Evolutionary conservation across 2,329 filamentous ascomycete genomes (phyloP).

Genomic region (Lachnellula suecica): DNA sequence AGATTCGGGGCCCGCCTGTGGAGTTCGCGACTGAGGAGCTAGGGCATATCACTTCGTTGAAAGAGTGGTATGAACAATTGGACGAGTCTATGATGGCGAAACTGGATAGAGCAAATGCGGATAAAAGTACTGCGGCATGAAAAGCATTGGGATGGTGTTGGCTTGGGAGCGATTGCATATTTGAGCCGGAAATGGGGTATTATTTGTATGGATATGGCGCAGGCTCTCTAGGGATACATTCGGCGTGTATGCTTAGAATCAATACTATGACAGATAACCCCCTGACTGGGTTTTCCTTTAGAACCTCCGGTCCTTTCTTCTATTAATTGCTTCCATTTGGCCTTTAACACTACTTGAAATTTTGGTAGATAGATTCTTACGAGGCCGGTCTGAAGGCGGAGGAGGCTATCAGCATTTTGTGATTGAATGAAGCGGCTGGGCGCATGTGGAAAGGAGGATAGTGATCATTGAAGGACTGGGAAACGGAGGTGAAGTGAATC

Average conservation of each 20-base stretch:
- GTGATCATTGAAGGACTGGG: too few species aligned
- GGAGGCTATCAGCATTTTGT: too few species aligned
- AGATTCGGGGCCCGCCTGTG: constrained; percentile 60
- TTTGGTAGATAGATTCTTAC: too few species aligned
- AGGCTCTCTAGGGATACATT: background rate
- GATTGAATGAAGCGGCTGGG: too few species aligned
- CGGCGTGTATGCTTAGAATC: background rate
- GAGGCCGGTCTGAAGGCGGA: too few species aligned
- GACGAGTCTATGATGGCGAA: constrained; percentile 46
- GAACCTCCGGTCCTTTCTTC: background rate
- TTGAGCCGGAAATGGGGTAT: background rate
- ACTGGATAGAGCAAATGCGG: constrained; percentile 47
- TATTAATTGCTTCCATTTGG: too few species aligned
- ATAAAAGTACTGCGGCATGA: constrained; percentile 15
- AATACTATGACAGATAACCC: background rate
- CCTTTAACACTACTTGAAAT: too few species aligned
- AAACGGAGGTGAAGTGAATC: too few species aligned
- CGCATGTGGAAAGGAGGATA: too few species aligned
- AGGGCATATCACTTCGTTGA: constrained; percentile 47
- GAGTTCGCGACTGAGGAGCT: constrained; percentile 53
- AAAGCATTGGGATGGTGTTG: constrained; percentile 9
- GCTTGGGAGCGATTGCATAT: background rate
- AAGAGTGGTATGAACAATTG: constrained; percentile 44
- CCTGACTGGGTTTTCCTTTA: background rate
- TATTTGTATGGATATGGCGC: background rate